phyloP scores from a whole-genome alignment of 1,139 yeast species.

The Pichia sp. region DNA sequence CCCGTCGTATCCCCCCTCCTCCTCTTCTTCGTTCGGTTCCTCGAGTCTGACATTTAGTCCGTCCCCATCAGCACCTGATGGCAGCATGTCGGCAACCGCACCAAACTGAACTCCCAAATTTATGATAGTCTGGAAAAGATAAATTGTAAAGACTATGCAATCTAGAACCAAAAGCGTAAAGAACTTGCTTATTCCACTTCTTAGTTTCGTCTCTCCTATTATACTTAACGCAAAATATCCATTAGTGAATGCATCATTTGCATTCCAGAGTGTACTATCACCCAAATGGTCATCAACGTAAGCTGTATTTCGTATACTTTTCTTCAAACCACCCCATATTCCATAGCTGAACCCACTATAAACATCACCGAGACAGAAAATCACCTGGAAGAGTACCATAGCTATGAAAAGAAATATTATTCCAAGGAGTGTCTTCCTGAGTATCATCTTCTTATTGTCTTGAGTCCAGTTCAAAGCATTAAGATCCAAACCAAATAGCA shows the following conservation, averaged over 20 bases:
- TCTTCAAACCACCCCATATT: constrained; percentile 4
- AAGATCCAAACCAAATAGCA: too few relatives aligned
- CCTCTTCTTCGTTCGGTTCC: too few relatives aligned
- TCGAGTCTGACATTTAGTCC: too few relatives aligned
- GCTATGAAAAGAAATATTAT: constrained; percentile 10
- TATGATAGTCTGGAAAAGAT: constrained; percentile 27
- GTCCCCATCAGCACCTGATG: too few relatives aligned
- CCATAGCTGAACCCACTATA: constrained; percentile 2
- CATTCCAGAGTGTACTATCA: constrained; percentile 20
- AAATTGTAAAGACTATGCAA: constrained; percentile 25
- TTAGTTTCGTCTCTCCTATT: constrained; percentile 36
- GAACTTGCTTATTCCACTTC: constrained; percentile 26
- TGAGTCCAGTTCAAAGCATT: too few relatives aligned
- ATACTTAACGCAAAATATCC: constrained; percentile 33
- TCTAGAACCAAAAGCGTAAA: constrained; percentile 27
- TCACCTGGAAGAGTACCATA: constrained; percentile 23
- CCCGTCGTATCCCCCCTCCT: constrained; percentile 38
- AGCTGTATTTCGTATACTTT: constrained; percentile 15
- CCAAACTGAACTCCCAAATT: constrained; percentile 30
- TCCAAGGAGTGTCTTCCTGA: constrained; percentile 10
- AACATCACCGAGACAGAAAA: constrained; percentile 15
- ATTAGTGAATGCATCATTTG: constrained; percentile 19
- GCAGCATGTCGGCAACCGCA: too few relatives aligned
- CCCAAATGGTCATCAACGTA: background rate
- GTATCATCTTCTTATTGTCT: constrained; percentile 4